Evolutionary conservation across 2,329 filamentous ascomycete genomes (phyloP), one percentile per base, ranked within the genome.

Genomic region (Diaporthe amygdali): DNA sequence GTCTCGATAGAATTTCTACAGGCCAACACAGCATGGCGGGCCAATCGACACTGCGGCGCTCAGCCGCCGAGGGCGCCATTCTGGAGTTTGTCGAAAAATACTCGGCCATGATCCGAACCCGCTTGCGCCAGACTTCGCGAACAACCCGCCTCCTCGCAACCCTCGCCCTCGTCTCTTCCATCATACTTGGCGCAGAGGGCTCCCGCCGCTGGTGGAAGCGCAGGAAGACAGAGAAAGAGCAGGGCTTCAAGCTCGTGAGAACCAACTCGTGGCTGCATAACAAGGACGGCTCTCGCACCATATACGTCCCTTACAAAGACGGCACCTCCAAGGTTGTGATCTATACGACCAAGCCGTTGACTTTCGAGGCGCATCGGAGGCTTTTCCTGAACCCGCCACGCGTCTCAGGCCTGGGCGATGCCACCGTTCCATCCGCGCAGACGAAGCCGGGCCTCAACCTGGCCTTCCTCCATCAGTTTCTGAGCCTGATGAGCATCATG

Each of bases 401-500:
- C 72, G 93, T 95, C 22, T 93, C 94, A 15, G 93, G 94, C 1
- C 87, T 96, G 59, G 87, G 88, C 47, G 91, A 95, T 80, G 91
- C 91, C 17, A 87, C 88, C 52, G 94, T 97, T 7, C 96, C 96
- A 20, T 94, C 95, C 2, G 89, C 94, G 12, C 94, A 97, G 80
- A 96, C 95, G 3, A 98, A 97, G 81, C 95, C 96, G 0, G 96
- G 96, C 0, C 84, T 99, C 47, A 99, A 99, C 79, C 87, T 99
- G 71, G 96, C 96, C 14, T 99, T 99, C 78, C 82, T 99, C 67
- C 96, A 99, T 80, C 96, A 99, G 82, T 98, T 99, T 77, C 87
- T 98, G 66, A 98, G 96, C 78, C 84, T 99, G 68, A 90, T 98
- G 84, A 98, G 95, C 82, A 98, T 99, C 79, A 97, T 98, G 94